Conservation (phyloP, 108 stramenopile genomes). For the Discostella stelligeroides region DNA sequence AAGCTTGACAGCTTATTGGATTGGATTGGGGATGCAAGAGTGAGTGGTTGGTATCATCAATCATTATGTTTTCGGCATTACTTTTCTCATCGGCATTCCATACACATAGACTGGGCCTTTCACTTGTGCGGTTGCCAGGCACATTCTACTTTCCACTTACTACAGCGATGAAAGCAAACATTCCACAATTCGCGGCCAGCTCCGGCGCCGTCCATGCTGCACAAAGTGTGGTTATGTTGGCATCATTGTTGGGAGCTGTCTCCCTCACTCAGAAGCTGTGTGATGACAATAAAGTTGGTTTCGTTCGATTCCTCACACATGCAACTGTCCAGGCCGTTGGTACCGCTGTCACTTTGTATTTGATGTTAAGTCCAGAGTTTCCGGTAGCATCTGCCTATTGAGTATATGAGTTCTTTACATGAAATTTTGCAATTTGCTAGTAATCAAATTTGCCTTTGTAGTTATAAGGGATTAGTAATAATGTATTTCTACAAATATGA, state of each 20-base stretch:
- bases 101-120: constrained; percentile 43
- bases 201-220: constrained; percentile 23
- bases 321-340: constrained; percentile 27
- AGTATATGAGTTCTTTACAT: too few species aligned
- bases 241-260: constrained; percentile 14
- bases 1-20: constrained; percentile 49
- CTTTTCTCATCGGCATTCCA: too few species aligned
- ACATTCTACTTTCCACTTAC: constrained; percentile 32
- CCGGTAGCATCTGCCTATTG: too few species aligned
- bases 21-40: constrained; percentile 50
- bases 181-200: constrained; percentile 22
- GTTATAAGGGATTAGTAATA: too few species aligned
- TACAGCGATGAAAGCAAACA: constrained; percentile 3
- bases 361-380: constrained; percentile 45
- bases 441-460: too few species aligned
- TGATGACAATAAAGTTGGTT: constrained; percentile 40
- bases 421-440: too few species aligned
- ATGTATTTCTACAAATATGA: too few species aligned
- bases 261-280: constrained; percentile 51
- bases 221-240: constrained; percentile 24
- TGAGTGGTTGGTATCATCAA: too few species aligned
- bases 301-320: constrained; percentile 44
- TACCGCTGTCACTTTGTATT: constrained; percentile 41
- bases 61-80: too few species aligned
- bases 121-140: constrained; percentile 34